Evolutionary conservation across 305 asterid species (phyloP).

Genomic region (Petunia hybrid): DNA sequence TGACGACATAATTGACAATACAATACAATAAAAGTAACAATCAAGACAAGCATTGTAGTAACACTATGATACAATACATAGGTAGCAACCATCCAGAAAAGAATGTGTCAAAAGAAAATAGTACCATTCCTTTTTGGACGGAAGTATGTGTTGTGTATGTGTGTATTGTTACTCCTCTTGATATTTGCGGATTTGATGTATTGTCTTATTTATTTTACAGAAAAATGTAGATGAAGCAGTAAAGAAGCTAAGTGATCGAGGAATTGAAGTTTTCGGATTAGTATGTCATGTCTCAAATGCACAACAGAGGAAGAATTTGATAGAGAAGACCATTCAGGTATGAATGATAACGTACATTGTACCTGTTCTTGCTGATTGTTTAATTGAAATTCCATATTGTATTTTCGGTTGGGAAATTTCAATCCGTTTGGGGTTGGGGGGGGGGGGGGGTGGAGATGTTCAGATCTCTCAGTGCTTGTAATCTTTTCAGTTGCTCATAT

Average conservation of each 20-base stretch:
- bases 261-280: slow-evolving; percentile 74
- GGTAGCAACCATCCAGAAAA: no score
- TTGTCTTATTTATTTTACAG: slow-evolving; percentile 44
- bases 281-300: slow-evolving; percentile 89
- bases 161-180: slow-evolving; percentile 13
- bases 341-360: not conserved
- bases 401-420: not conserved
- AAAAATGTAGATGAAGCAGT: slow-evolving; percentile 88
- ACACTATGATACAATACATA: no score
- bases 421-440: not conserved
- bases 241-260: slow-evolving; percentile 59
- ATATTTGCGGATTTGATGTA: not conserved
- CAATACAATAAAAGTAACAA: no score
- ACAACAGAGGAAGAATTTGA: slow-evolving; percentile 77
- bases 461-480: not conserved
- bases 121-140: not conserved
- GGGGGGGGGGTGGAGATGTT: no score
- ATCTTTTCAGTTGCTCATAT: not conserved
- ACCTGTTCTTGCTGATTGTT: not conserved
- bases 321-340: slow-evolving; percentile 76
- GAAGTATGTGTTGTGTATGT: not conserved
- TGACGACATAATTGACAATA: no score
- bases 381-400: not conserved
- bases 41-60: no score
- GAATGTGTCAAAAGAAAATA: not conserved